Percentiles rank a stretch among this genome's conserved stretches.
These are phyloP conservation scores for Xylaria venustula DNA, from an alignment of 495 filamentous ascomycete species.

Conservation along the genomic window DNA sequence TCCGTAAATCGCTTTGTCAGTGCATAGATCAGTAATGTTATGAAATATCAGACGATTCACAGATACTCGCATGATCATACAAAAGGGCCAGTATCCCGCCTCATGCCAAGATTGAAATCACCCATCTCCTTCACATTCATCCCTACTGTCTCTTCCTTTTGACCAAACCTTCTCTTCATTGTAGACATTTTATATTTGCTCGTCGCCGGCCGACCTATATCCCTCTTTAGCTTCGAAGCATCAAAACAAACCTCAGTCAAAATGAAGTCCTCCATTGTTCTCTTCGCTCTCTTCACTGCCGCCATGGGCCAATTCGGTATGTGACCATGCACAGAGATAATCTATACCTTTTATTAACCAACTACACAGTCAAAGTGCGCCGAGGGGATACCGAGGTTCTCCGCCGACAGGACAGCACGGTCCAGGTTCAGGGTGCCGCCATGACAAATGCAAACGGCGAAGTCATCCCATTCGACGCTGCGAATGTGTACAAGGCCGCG, in stretches of 20 bases:
- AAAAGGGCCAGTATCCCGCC: constrained; percentile 4
- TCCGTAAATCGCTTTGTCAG: background rate
- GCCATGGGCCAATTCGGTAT: constrained; percentile 41
- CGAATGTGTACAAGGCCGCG: constrained; percentile 34
- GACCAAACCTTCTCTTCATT: constrained; percentile 25
- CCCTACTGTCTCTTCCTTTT: constrained; percentile 17
- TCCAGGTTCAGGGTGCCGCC: constrained; percentile 32
- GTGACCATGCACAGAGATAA: background rate
- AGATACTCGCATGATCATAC: constrained; percentile 5
- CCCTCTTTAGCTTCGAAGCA: constrained; percentile 18
- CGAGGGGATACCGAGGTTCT: constrained; percentile 27
- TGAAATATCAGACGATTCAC: too few relatives aligned
- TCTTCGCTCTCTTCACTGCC: constrained; percentile 46
- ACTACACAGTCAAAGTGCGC: constrained; percentile 20
- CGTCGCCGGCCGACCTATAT: constrained; percentile 50
- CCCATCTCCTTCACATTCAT: constrained; percentile 11
- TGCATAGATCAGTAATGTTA: too few relatives aligned
- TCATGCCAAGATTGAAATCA: background rate
- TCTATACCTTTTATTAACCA: constrained; percentile 3
- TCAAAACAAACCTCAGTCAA: constrained; percentile 33
- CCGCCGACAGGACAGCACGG: constrained; percentile 25
- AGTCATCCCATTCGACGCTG: constrained; percentile 38
- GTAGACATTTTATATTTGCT: constrained; percentile 25
- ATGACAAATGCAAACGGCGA: constrained; percentile 41
- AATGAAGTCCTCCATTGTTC: constrained; percentile 51